Base-by-base conservation (phyloP, 2,329 filamentous ascomycete species). In the Balansia obtecta region DNA sequence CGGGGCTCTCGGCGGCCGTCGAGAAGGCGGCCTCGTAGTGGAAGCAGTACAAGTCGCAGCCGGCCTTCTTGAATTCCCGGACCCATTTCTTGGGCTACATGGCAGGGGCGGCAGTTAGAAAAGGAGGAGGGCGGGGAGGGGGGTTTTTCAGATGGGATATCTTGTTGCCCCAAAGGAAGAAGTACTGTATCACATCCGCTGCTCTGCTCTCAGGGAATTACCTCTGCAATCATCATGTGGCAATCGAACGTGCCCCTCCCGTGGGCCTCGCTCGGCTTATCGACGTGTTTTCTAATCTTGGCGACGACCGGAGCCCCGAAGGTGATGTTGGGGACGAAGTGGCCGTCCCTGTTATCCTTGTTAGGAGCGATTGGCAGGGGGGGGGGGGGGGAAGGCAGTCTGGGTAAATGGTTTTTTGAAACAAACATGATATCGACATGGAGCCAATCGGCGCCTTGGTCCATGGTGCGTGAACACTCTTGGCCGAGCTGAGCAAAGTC, bases 151-250 rank as follows among this genome's bases (percentile, higher is more conserved):
- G 7, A 27, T 8, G 27, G 27, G 27, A 27, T 27, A 27, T 1
- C 27, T 27, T 27, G 27, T 27, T 6, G 42, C 41, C 8, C 4
- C 27, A 27, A 1, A 22, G 8, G 27, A 16, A 20, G 30, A n/a
- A 22, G 13, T 13, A 6, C 22, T 37, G n/a, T 12, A 3, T n/a
- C 33, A 22, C 46, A 39, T 38, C 33, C n/a, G n/a, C n/a, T n/a
- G n/a, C n/a, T 20, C 32, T 39, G 13, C 39, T 50, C 32, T 27
- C 2, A 10, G 13, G 33, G 22, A 39, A 34, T 59, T 75, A 91
- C 88, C 85, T 98, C 91, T 61, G 88, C 83, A 65, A 98, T 95
- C 93, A 98, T 98, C 93, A 98, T 97, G 71, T 98, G 93, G 77
- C 93, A 98, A 70, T 98, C 93, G 66, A 98, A 98, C 13, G 91